Percentiles rank a stretch among this genome's conserved stretches.
Evolutionary conservation across 1,284 basidiomycete genomes (phyloP).

Genomic region (Porogramme epimiltina): DNA sequence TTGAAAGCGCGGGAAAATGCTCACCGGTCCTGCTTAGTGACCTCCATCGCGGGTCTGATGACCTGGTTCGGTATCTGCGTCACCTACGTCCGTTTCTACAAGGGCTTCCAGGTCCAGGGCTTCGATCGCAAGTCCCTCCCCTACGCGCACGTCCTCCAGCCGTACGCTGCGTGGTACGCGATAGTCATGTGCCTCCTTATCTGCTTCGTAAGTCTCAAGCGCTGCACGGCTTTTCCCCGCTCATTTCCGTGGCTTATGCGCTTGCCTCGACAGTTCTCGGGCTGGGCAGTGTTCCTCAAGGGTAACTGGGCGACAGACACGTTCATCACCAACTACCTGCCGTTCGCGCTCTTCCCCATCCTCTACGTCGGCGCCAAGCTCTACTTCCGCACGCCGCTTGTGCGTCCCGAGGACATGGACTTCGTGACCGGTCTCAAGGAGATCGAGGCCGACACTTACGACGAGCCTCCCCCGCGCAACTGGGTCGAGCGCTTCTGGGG

Average conservation of each 20-base stretch:
- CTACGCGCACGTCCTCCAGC: slow-evolving; percentile 65
- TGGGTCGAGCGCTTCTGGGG: slow-evolving; percentile 68
- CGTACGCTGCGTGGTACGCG: slow-evolving; percentile 75
- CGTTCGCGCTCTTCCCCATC: slow-evolving; percentile 75
- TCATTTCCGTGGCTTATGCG: not conserved
- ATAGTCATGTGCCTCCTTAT: slow-evolving; percentile 57
- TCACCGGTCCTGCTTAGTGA: slow-evolving; percentile 14
- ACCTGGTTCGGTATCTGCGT: slow-evolving; percentile 86
- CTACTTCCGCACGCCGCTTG: slow-evolving; percentile 48
- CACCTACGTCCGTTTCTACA: slow-evolving; percentile 82
- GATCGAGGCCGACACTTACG: slow-evolving; percentile 70
- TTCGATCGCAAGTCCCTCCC: slow-evolving; percentile 69
- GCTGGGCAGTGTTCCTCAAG: slow-evolving; percentile 77
- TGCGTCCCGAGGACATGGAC: slow-evolving; percentile 72
- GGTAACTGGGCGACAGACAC: slow-evolving; percentile 56
- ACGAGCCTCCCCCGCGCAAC: slow-evolving; percentile 75
- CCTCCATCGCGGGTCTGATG: slow-evolving; percentile 63
- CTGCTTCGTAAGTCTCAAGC: slow-evolving; percentile 58
- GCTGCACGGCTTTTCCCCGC: too few relatives aligned
- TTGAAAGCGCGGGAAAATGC: not conserved
- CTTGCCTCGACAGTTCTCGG: slow-evolving; percentile 57
- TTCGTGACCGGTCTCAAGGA: slow-evolving; percentile 72
- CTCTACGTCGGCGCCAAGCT: slow-evolving; percentile 65
- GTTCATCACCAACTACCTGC: slow-evolving; percentile 70
- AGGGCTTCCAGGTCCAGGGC: slow-evolving; percentile 76